phyloP scores from a whole-genome alignment of 106 monocot species.

The Xerophyta viscosa region DNA sequence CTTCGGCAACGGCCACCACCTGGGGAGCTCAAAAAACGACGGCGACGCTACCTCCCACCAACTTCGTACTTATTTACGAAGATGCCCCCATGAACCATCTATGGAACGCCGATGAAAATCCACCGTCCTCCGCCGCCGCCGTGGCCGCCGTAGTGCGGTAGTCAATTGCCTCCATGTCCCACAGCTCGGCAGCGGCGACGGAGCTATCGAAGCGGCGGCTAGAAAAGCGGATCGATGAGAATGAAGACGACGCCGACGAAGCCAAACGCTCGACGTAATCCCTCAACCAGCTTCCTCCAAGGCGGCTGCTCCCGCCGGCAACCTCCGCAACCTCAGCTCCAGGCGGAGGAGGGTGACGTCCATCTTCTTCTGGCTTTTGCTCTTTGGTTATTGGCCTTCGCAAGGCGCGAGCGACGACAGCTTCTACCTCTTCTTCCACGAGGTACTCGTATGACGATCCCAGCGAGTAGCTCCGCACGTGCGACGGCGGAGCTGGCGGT shows the following conservation, averaged over 20 bases:
- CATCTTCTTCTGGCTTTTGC: not conserved
- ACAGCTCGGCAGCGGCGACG: not conserved
- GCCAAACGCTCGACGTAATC: constrained; percentile 22
- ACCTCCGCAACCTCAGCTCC: not conserved
- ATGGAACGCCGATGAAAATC: not conserved
- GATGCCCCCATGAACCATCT: constrained; percentile 1
- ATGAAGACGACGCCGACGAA: constrained; percentile 53
- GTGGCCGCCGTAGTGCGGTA: not conserved
- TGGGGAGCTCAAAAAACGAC: too few relatives aligned
- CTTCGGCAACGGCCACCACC: constrained; percentile 2
- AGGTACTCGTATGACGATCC: not conserved
- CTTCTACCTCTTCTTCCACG: constrained; percentile 2
- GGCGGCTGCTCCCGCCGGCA: not conserved
- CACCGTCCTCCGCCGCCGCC: not conserved
- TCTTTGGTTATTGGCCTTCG: not conserved
- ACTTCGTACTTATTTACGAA: not conserved
- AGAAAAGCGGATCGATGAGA: constrained; percentile 33
- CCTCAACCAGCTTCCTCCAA: constrained; percentile 6
- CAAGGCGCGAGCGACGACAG: not conserved
- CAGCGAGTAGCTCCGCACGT: not conserved
- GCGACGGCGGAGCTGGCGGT: too few relatives aligned
- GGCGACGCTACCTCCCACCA: not conserved
- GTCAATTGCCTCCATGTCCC: not conserved
- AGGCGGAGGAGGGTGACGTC: too few relatives aligned
- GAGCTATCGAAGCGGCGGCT: constrained; percentile 23